Percentiles rank a stretch among this genome's conserved stretches.
Evolutionary conservation across 129 eudicot genomes (phyloP).

Genomic region (Arctium lappa): DNA sequence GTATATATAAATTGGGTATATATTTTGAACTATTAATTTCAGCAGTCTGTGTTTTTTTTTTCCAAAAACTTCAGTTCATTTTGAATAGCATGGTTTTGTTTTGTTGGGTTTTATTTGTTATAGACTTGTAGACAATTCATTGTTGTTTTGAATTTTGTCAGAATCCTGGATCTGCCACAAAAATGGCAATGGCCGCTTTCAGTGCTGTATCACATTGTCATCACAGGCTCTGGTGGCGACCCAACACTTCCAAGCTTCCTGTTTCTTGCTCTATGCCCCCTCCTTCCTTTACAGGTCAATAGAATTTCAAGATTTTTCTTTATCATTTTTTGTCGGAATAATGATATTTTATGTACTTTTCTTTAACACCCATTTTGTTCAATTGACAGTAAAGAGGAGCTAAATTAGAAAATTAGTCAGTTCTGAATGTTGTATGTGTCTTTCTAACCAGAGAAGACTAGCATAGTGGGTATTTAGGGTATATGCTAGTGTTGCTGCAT

Average conservation of each 20-base stretch:
- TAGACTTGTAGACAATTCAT: neutral
- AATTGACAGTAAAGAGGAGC: neutral
- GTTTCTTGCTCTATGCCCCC: constrained; percentile 37
- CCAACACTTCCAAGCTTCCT: constrained; percentile 37
- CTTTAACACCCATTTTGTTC: neutral
- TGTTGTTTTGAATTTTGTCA: neutral
- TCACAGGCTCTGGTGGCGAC: constrained; percentile 35
- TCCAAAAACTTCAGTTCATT: neutral
- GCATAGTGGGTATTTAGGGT: neutral
- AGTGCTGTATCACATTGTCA: constrained; percentile 32
- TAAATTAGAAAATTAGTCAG: neutral
- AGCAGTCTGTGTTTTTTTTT: neutral
- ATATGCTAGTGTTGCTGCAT: neutral
- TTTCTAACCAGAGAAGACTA: neutral
- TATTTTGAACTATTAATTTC: neutral
- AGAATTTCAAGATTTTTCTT: neutral
- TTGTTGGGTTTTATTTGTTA: neutral
- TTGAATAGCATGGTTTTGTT: neutral
- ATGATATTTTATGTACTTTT: neutral
- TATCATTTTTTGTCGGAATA: neutral
- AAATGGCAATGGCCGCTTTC: constrained; percentile 36
- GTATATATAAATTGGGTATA: neutral
- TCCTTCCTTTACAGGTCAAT: constrained; percentile 26
- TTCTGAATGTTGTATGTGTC: neutral
- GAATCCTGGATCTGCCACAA: constrained; percentile 24